Evolutionary conservation across 352 stramenopile species (phyloP).

Genomic region (Globisporangium barbulae): DNA sequence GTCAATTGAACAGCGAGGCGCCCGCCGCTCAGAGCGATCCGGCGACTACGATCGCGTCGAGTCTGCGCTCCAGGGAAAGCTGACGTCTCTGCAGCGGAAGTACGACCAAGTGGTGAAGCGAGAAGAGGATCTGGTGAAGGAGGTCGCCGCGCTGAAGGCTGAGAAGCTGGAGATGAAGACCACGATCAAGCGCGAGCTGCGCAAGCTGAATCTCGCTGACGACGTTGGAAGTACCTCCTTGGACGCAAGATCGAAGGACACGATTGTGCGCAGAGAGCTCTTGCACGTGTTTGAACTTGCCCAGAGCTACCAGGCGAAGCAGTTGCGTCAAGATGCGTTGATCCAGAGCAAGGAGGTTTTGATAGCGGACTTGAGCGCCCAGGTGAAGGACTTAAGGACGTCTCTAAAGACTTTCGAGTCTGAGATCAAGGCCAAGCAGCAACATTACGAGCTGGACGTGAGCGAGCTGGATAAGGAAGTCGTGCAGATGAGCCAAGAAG

Average conservation of each 20-base stretch:
- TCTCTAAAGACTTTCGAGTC: slow-evolving; percentile 14
- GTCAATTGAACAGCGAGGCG: slow-evolving; percentile 18
- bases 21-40: slow-evolving; percentile 15
- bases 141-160: slow-evolving; percentile 36
- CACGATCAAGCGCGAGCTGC: slow-evolving; percentile 42
- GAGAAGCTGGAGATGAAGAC: slow-evolving; percentile 31
- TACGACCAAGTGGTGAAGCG: slow-evolving; percentile 29
- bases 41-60: slow-evolving; percentile 15
- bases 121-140: slow-evolving; percentile 29
- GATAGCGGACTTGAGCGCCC: slow-evolving; percentile 36
- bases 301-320: slow-evolving; percentile 43
- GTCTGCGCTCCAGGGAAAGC: slow-evolving; percentile 13
- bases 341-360: slow-evolving; percentile 43
- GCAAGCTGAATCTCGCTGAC: slow-evolving; percentile 35
- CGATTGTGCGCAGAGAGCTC: slow-evolving; percentile 26
- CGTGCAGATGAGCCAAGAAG: slow-evolving; percentile 30
- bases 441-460: slow-evolving; percentile 13
- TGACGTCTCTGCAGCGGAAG: slow-evolving; percentile 26
- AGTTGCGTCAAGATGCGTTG: slow-evolving; percentile 37
- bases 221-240: slow-evolving; percentile 11
- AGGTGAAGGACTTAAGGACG: slow-evolving; percentile 19
- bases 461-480: slow-evolving; percentile 29
- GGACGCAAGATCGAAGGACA: slow-evolving; percentile 13
- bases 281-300: slow-evolving; percentile 33
- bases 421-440: slow-evolving; percentile 9